Percentiles rank a stretch among this genome's conserved stretches.
phyloP scores from a whole-genome alignment of 768 basidiomycete species.

The Auriculariales sp. region DNA sequence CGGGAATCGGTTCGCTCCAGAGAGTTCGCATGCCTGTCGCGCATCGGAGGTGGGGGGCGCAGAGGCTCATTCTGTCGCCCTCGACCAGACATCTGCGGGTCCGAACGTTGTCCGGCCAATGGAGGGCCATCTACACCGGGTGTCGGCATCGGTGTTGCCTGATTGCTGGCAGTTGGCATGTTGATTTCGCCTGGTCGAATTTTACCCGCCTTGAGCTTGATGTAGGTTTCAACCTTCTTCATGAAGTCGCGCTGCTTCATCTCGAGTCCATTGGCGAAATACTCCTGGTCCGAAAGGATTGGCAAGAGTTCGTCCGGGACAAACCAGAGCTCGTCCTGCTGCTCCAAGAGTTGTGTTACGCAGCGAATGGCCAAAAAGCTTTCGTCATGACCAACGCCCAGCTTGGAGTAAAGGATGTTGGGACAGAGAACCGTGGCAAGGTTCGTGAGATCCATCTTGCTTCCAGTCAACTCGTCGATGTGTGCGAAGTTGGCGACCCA shows the following conservation, averaged over 20 bases:
- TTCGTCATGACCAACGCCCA: conserved; percentile 78
- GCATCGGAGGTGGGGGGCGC: not conserved
- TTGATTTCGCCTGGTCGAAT: not conserved
- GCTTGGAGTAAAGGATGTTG: conserved; percentile 82
- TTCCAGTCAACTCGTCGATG: conserved; percentile 91
- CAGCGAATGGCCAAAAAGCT: conserved; percentile 83
- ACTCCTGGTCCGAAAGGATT: conserved; percentile 83
- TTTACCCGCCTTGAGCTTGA: conserved; percentile 15
- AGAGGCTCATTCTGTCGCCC: not conserved
- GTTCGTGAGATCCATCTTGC: conserved; percentile 95
- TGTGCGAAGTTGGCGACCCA: conserved; percentile 99
- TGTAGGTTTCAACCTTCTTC: conserved; percentile 89
- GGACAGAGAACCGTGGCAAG: conserved; percentile 95
- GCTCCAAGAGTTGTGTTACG: conserved; percentile 72
- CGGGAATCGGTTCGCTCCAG: not conserved
- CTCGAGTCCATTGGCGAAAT: conserved; percentile 77
- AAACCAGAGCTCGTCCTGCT: conserved; percentile 91
- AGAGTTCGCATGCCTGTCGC: not conserved
- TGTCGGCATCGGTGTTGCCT: not conserved
- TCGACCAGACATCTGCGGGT: not conserved
- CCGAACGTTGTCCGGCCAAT: not conserved
- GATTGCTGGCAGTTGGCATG: not conserved
- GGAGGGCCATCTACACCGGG: not conserved
- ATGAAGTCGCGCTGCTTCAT: conserved; percentile 89
- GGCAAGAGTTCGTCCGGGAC: conserved; percentile 82